Conservation (phyloP, 1,284 basidiomycete genomes). For the Agroathelia rolfsii region DNA sequence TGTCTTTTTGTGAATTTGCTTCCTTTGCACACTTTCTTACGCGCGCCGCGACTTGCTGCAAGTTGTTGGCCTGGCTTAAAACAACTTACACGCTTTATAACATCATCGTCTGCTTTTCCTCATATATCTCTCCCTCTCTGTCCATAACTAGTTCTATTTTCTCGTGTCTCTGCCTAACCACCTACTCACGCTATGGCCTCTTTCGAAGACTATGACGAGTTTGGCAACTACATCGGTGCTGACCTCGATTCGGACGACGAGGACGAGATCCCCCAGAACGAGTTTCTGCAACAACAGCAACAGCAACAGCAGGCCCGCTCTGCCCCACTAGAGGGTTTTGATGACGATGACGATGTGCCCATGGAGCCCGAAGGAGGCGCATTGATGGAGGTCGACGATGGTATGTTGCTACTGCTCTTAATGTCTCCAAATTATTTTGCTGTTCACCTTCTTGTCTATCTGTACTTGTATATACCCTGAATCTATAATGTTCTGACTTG, state of each 20-base stretch:
- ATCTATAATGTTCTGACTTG: neutral
- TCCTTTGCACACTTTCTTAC: too few species aligned
- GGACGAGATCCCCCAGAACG: slow-evolving; percentile 45
- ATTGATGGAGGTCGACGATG: slow-evolving; percentile 77
- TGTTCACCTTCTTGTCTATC: slow-evolving; percentile 14
- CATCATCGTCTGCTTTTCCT: slow-evolving; percentile 5
- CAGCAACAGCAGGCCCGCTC: slow-evolving; percentile 24
- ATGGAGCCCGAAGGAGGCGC: slow-evolving; percentile 48
- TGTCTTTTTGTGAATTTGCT: too few species aligned
- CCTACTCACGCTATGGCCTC: slow-evolving; percentile 62
- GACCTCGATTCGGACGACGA: slow-evolving; percentile 88
- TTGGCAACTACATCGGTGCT: slow-evolving; percentile 93
- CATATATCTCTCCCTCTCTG: neutral
- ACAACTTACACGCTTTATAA: slow-evolving; percentile 4
- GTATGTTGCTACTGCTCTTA: slow-evolving; percentile 24
- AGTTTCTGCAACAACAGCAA: slow-evolving; percentile 29
- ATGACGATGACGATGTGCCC: slow-evolving; percentile 56
- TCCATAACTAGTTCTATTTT: too few species aligned
- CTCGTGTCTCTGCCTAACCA: too few species aligned
- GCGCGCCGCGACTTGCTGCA: too few species aligned
- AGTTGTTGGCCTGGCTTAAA: too few species aligned
- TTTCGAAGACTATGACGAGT: slow-evolving; percentile 83
- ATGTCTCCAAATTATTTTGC: too few species aligned
- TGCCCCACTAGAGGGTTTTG: slow-evolving; percentile 67
- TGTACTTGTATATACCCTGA: slow-evolving; percentile 13